Percentiles rank a stretch among this genome's conserved stretches.
These are phyloP conservation scores for Barnettozyma vustinii DNA, from an alignment of 805 yeast species.

Conservation along the genomic window DNA sequence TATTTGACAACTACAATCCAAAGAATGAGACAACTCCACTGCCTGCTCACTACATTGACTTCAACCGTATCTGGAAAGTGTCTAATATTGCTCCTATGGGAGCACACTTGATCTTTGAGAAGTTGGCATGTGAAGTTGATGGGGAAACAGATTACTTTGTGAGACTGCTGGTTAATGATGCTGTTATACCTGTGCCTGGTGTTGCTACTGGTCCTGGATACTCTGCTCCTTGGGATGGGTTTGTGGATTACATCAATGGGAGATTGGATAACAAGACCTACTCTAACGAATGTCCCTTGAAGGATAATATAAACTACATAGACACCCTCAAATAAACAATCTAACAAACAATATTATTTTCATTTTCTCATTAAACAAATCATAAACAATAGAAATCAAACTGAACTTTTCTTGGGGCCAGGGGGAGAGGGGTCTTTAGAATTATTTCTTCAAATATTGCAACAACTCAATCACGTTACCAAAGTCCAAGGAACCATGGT, in stretches of 20 bases:
- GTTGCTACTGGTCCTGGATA: conserved; percentile 45
- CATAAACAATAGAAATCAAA: background rate
- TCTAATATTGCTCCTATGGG: too few relatives aligned
- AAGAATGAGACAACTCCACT: too few relatives aligned
- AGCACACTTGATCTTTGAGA: too few relatives aligned
- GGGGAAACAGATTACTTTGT: conserved; percentile 30
- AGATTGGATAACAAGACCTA: conserved; percentile 14
- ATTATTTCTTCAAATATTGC: conserved; percentile 20
- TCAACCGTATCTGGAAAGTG: too few relatives aligned
- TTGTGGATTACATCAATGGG: conserved; percentile 12
- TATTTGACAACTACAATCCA: too few relatives aligned
- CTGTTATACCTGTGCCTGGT: conserved; percentile 39
- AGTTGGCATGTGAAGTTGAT: conserved; percentile 24
- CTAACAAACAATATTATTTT: background rate
- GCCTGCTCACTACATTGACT: too few relatives aligned
- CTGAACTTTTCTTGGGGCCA: background rate
- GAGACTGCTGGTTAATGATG: conserved; percentile 41
- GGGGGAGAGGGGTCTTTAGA: background rate
- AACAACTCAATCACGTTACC: conserved; percentile 25
- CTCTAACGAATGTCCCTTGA: conserved; percentile 8
- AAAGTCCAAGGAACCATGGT: conserved; percentile 23
- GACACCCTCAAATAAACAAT: background rate
- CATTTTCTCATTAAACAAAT: conserved; percentile 5
- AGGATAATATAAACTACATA: too few relatives aligned
- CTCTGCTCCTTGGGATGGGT: conserved; percentile 31